Evolutionary conservation across 331 rosid genomes (phyloP), one percentile per base, ranked within the genome.

Genomic region (Quercus lobata): DNA sequence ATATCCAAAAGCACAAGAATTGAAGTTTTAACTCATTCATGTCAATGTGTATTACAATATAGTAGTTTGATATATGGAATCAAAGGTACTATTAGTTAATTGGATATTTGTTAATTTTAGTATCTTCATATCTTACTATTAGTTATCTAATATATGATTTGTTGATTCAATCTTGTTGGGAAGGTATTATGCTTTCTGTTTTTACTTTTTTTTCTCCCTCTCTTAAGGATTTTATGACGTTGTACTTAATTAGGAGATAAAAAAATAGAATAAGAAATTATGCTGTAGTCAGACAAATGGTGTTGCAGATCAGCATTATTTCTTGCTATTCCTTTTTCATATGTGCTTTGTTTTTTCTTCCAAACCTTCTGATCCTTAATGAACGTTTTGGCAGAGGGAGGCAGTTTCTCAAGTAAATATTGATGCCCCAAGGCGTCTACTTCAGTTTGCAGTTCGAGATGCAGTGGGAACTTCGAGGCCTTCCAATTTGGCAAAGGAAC

Each of bases 381-480:
- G 29, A 78, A 72, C 44, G 74, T 83, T 62, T 72, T 80, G 68
- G 57, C 91, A 95, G 98, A 90, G 90, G 88, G 96, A 91, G 65
- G 83, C 78, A 57, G 81, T 75, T 73, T 85, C 94, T 81, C 91
- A 85, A 72, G 85, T 69, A 73, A 87, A 86, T 37, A 71, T 86
- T 66, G 86, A 87, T 83, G 99, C 97, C 78, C 92, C 97, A 34
- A 83, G 97, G 21, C 87, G 99, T 77, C 83, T 95, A 78, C 99
- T 95, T 74, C 99, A 95, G 49, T 93, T 89, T 89, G 99, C 98
- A 2, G 92, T 95, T 73, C 94, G 99, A 56, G 99, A 93, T 87
- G 98, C 98, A 7, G 91, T 93, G 76, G 93, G 89, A 52, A 90
- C 96, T 65, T 82, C 88, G 8, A 86, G 88, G 83, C 84, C 92